phyloP scores from a whole-genome alignment of 2,329 filamentous ascomycete genomes.

The Alternaria sp. region DNA sequence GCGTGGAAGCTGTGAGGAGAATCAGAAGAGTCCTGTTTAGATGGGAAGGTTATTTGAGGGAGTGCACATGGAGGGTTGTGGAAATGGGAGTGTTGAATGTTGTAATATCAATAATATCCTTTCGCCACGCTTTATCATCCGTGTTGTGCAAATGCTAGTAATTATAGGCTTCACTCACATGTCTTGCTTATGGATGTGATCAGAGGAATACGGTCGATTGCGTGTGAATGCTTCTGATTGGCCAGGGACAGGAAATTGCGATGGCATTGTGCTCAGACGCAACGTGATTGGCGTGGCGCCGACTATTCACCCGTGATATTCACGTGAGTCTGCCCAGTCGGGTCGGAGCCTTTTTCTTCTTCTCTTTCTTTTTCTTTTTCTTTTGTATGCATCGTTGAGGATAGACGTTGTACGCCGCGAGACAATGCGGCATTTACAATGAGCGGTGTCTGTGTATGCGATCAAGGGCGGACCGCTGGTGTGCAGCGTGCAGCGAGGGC shows the following conservation, averaged over 20 bases:
- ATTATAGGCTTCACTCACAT: not conserved
- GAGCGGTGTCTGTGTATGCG: constrained; percentile 5
- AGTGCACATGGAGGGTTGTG: not conserved
- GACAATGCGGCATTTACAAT: constrained; percentile 3
- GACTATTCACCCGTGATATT: constrained; percentile 5
- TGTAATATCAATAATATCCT: not conserved
- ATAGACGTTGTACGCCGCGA: not conserved
- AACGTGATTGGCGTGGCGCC: constrained; percentile 15
- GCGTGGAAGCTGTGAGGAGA: constrained; percentile 30
- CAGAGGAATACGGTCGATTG: not conserved
- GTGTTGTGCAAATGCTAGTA: not conserved
- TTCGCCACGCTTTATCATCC: not conserved
- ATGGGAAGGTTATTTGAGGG: not conserved
- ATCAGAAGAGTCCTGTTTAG: constrained; percentile 38
- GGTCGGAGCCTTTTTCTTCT: not conserved
- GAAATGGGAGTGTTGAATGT: not conserved
- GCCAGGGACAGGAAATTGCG: constrained; percentile 12
- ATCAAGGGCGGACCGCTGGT: not conserved
- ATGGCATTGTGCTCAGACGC: constrained; percentile 9
- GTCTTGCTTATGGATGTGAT: not conserved
- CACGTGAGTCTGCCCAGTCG: constrained; percentile 3
- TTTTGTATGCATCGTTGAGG: not conserved
- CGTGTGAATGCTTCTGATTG: constrained; percentile 7
- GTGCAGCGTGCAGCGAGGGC: constrained; percentile 10
- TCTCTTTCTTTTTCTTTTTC: constrained; percentile 2